Evolutionary conservation across 805 yeast species (phyloP).

Genomic region (Groenewaldozyma tartarivorans): DNA sequence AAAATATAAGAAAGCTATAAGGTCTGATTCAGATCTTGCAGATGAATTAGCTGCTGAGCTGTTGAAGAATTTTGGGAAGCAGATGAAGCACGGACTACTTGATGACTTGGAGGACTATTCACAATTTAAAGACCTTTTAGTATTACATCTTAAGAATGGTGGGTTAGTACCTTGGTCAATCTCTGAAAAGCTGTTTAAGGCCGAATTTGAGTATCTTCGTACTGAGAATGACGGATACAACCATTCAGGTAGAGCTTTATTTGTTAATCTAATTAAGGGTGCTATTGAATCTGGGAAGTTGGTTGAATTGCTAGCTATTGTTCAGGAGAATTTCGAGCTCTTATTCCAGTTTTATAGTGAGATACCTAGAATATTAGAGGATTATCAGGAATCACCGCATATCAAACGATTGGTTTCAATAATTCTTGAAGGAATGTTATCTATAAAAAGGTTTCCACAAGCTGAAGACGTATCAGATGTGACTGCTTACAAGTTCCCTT

Average conservation of each 20-base stretch:
- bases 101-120: not conserved
- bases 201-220: not conserved
- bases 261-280: not conserved
- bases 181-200: not conserved
- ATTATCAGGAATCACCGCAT: not conserved
- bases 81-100: not conserved
- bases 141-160: not conserved
- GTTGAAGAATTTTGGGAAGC: slow-evolving; percentile 1
- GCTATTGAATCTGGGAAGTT: not conserved
- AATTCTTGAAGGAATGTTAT: not conserved
- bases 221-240: not conserved
- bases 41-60: slow-evolving; percentile 2
- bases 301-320: not conserved
- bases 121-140: not conserved
- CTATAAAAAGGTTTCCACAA: not conserved
- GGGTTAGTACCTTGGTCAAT: not conserved
- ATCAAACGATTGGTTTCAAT: no score
- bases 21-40: not conserved
- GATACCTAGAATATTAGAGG: slow-evolving; percentile 2
- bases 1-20: not conserved
- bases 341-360: not conserved
- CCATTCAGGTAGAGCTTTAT: not conserved
- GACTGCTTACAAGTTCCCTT: not conserved
- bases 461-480: not conserved
- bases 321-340: not conserved